Evolutionary conservation across 2,329 filamentous ascomycete genomes (phyloP).

Genomic region (Mycocentrospora acerina): DNA sequence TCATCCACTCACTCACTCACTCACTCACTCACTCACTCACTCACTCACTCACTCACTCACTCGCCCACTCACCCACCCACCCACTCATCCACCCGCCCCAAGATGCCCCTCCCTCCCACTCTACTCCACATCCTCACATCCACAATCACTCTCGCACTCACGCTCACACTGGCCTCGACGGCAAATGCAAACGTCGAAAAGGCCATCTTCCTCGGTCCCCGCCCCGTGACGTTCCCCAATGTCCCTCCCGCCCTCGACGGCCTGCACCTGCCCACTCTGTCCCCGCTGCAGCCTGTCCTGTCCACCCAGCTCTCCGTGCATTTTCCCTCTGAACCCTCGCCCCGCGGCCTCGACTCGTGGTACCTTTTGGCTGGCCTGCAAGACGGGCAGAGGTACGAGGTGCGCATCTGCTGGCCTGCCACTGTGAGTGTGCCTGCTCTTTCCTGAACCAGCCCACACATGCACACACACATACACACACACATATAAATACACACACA

Average conservation of each 20-base stretch:
- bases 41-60: not conserved
- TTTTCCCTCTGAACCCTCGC: conserved; percentile 61
- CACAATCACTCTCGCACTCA: no score
- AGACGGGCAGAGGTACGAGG: conserved; percentile 80
- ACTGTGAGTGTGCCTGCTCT: conserved; percentile 63
- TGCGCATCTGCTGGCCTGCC: conserved; percentile 90
- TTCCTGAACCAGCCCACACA: no score
- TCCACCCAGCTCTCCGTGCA: conserved; percentile 65
- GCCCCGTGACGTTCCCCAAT: conserved; percentile 57
- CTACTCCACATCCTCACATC: conserved; percentile 36
- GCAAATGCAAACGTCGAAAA: conserved; percentile 82
- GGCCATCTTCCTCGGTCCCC: conserved; percentile 78
- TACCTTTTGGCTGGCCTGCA: conserved; percentile 70
- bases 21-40: no score
- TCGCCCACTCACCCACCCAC: not conserved
- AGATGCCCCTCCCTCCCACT: conserved; percentile 36
- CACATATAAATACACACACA: no score
- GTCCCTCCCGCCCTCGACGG: conserved; percentile 59
- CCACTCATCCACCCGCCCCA: conserved; percentile 21
- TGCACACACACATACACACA: no score
- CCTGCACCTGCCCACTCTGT: conserved; percentile 66
- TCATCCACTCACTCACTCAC: no score
- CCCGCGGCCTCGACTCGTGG: conserved; percentile 70
- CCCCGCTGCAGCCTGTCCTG: conserved; percentile 54
- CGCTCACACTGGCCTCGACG: conserved; percentile 35